These are phyloP conservation scores for Grammothele lineata DNA, from an alignment of 768 basidiomycete species.

Conservation along the genomic window DNA sequence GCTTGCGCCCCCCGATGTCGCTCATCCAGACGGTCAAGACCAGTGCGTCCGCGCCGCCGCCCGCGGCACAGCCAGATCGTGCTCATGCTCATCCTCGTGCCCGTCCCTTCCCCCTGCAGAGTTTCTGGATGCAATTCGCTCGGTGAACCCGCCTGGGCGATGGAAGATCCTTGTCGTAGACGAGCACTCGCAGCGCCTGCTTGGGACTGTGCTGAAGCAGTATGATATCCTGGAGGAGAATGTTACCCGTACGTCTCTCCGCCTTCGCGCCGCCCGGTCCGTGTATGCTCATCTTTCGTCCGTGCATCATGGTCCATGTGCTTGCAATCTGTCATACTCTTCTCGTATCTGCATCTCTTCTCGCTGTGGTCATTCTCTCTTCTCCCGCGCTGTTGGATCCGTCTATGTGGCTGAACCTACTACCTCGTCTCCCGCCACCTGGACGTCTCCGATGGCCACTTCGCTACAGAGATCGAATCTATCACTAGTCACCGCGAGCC, in stretches of 20 bases:
- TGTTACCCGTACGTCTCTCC: slow-evolving; percentile 72
- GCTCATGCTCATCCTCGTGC: no score
- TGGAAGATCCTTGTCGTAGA: slow-evolving; percentile 99
- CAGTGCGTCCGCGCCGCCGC: slow-evolving; percentile 35
- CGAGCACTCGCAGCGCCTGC: slow-evolving; percentile 79
- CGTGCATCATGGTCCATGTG: no score
- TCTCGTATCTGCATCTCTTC: no score
- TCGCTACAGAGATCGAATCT: slow-evolving; percentile 77
- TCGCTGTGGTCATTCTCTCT: no score
- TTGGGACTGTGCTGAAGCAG: slow-evolving; percentile 84
- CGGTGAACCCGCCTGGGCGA: slow-evolving; percentile 77
- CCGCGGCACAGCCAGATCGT: slow-evolving; percentile 12
- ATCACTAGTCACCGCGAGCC: slow-evolving; percentile 81
- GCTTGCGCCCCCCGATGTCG: slow-evolving; percentile 28
- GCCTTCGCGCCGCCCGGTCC: not conserved
- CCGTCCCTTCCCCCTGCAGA: slow-evolving; percentile 43
- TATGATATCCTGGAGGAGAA: slow-evolving; percentile 95
- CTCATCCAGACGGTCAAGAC: slow-evolving; percentile 42
- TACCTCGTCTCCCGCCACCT: no score
- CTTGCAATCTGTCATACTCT: no score
- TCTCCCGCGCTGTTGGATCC: no score
- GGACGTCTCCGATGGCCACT: no score
- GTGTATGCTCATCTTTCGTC: not conserved
- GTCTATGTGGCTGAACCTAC: no score
- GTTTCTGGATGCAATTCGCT: slow-evolving; percentile 83